phyloP scores from a whole-genome alignment of 2,329 filamentous ascomycete genomes.

The Pleoardoris graminearum region DNA sequence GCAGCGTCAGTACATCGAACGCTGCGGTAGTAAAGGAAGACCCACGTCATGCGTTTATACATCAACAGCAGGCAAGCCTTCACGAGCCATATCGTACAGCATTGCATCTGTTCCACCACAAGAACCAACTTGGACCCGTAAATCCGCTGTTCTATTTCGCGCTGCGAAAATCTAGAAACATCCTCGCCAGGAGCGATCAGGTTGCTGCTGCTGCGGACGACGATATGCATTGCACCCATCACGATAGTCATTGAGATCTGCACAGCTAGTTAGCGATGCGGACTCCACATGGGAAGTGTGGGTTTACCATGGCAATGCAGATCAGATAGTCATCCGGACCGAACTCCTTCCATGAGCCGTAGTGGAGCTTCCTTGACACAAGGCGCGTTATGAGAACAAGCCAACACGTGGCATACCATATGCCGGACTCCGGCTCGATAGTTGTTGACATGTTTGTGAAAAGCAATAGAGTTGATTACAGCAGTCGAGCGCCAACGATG shows the following conservation, averaged over 20 bases:
- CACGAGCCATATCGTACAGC: constrained; percentile 56
- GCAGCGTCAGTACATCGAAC: neutral
- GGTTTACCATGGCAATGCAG: constrained; percentile 38
- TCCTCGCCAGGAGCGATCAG: constrained; percentile 41
- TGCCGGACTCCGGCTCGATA: constrained; percentile 39
- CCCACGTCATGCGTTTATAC: constrained; percentile 55
- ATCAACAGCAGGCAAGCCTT: constrained; percentile 60
- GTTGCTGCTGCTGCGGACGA: constrained; percentile 40
- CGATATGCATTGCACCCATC: constrained; percentile 37
- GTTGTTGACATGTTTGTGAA: constrained; percentile 27
- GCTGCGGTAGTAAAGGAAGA: neutral
- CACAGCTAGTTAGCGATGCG: constrained; percentile 7
- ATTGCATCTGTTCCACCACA: constrained; percentile 58
- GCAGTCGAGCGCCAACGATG: neutral
- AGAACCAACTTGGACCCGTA: constrained; percentile 61
- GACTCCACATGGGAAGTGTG: neutral
- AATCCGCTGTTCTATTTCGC: constrained; percentile 49
- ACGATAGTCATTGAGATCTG: constrained; percentile 41
- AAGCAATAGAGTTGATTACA: neutral
- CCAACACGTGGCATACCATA: constrained; percentile 42
- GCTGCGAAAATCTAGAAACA: constrained; percentile 34
- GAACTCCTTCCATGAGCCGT: constrained; percentile 37
- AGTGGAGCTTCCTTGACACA: constrained; percentile 34
- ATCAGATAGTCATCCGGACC: constrained; percentile 44
- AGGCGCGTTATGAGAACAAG: constrained; percentile 35